Conservation (phyloP, 140 eudicot species). For the Flaveria floridana region DNA sequence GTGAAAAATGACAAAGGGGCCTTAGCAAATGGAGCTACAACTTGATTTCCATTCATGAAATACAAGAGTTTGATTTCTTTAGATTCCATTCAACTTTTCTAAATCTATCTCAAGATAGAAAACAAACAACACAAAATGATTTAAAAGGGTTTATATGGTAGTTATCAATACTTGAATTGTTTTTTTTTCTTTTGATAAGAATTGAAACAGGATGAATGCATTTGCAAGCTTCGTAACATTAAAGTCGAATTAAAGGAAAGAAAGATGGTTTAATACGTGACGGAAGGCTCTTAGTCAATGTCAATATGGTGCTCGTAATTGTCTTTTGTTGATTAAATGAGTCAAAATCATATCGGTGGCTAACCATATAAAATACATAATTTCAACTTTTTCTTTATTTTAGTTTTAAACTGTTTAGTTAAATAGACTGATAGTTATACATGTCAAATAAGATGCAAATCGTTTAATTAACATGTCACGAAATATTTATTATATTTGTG, state of each 20-base stretch:
- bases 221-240: constrained; percentile 33
- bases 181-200: constrained; percentile 27
- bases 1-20: constrained; percentile 46
- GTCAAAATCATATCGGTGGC: neutral
- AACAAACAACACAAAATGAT: constrained; percentile 40
- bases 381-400: neutral
- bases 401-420: neutral
- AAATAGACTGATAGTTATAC: neutral
- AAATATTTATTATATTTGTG: too few relatives aligned
- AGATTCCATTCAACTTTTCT: constrained; percentile 51
- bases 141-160: constrained; percentile 33
- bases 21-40: constrained; percentile 41
- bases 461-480: too few relatives aligned
- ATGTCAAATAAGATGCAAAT: neutral
- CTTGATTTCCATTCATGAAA: constrained; percentile 41
- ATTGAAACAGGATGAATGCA: too few relatives aligned
- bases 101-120: constrained; percentile 40
- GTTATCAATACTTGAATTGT: constrained; percentile 30
- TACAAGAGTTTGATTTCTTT: constrained; percentile 40
- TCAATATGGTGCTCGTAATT: neutral
- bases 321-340: neutral
- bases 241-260: constrained; percentile 34
- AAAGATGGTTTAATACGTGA: constrained; percentile 32
- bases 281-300: constrained; percentile 27
- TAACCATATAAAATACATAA: too few relatives aligned